A percentile compares a stretch with the other conserved stretches of the same genome.
These are phyloP conservation scores for Flaveria sonorensis DNA, from an alignment of 129 eudicot genomes.

Conservation along the genomic window DNA sequence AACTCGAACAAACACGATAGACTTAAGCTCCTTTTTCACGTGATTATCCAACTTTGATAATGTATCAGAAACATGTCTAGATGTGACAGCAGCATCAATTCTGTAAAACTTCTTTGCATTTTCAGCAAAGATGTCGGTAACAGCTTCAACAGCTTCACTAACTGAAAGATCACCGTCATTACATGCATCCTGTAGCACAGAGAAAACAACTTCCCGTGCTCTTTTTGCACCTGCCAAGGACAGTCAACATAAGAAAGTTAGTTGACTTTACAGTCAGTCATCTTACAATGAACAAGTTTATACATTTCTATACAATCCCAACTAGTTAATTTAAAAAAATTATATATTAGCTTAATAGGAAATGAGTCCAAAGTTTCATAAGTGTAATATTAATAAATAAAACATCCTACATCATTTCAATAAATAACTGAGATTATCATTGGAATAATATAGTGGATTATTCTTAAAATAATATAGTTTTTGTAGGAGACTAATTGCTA, in stretches of 20 bases:
- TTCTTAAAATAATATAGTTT: too few relatives aligned
- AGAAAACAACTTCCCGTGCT: slow-evolving; percentile 82
- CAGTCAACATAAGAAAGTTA: slow-evolving; percentile 18
- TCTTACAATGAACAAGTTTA: neutral
- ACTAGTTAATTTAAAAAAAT: neutral
- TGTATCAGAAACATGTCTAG: slow-evolving; percentile 38
- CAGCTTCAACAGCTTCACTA: slow-evolving; percentile 83
- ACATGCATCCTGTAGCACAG: slow-evolving; percentile 82
- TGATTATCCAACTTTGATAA: slow-evolving; percentile 25
- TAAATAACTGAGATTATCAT: too few relatives aligned
- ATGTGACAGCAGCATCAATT: slow-evolving; percentile 40
- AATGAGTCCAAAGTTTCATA: too few relatives aligned
- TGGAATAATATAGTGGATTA: too few relatives aligned
- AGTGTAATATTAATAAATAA: too few relatives aligned
- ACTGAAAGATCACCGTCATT: slow-evolving; percentile 74
- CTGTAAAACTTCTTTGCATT: slow-evolving; percentile 79
- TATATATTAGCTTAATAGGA: too few relatives aligned
- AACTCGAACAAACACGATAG: slow-evolving; percentile 62
- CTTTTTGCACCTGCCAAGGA: slow-evolving; percentile 71
- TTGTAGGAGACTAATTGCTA: too few relatives aligned
- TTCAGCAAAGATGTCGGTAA: slow-evolving; percentile 63
- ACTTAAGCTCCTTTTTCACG: slow-evolving; percentile 31
- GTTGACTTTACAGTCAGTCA: slow-evolving; percentile 2
- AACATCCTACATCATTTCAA: too few relatives aligned
- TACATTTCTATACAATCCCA: neutral